Conservation (phyloP, 108 stramenopile genomes). For the Discostella pseudostelligera region DNA sequence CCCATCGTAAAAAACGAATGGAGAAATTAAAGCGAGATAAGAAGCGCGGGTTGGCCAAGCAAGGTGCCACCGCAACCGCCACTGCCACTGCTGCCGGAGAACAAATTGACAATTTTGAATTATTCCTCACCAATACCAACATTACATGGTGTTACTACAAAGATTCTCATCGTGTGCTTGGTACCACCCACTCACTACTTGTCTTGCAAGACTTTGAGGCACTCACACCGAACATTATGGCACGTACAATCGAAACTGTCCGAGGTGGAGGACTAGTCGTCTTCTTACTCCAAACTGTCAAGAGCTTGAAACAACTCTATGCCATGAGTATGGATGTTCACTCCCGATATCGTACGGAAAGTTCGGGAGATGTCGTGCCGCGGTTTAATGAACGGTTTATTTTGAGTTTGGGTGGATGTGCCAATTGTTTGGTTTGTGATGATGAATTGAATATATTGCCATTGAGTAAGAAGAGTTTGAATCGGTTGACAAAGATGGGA, state of each 20-base stretch:
- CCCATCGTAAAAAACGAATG: constrained; percentile 93
- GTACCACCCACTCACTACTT: constrained; percentile 93
- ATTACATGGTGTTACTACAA: constrained; percentile 99
- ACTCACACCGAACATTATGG: constrained; percentile 97
- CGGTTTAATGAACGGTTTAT: constrained; percentile 99
- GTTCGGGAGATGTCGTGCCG: constrained; percentile 84
- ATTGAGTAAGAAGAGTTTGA: constrained; percentile 64
- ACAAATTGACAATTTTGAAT: constrained; percentile 90
- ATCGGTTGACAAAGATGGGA: constrained; percentile 40
- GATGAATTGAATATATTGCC: constrained; percentile 99
- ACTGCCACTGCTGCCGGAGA: constrained; percentile 15
- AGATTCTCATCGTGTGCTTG: constrained; percentile 95
- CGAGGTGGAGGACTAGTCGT: constrained; percentile 97
- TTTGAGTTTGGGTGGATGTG: constrained; percentile 87
- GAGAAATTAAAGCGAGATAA: constrained; percentile 94
- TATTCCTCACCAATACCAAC: constrained; percentile 93
- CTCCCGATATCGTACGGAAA: constrained; percentile 92
- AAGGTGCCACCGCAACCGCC: neutral
- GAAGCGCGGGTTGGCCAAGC: constrained; percentile 66
- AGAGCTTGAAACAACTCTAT: constrained; percentile 96
- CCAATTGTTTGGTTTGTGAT: constrained; percentile 93
- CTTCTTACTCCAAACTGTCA: constrained; percentile 89
- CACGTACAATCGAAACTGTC: constrained; percentile 98
- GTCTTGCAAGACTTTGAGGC: constrained; percentile 99
- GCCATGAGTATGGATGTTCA: constrained; percentile 99